Percentiles rank a stretch among this genome's conserved stretches.
phyloP scores from a whole-genome alignment of 306 rosid genomes.

The Oxytropis ochrocephala region DNA sequence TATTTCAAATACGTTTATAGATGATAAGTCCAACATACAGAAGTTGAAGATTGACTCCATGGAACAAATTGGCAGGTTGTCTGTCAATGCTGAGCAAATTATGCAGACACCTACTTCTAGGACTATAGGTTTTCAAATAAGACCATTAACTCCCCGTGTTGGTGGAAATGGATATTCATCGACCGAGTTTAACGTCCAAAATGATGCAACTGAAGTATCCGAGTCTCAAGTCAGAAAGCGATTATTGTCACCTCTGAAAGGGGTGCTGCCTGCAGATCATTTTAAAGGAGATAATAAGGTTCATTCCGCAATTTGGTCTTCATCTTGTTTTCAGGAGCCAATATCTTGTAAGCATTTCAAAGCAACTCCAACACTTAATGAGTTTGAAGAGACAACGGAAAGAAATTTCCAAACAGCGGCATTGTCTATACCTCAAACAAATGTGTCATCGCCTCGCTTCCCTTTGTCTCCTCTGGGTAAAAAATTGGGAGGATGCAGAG shows the following conservation, averaged over 20 bases:
- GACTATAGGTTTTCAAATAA: constrained; percentile 58
- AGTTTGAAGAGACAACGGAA: constrained; percentile 20
- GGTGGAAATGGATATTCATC: constrained; percentile 35
- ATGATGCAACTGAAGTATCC: constrained; percentile 28
- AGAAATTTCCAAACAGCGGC: constrained; percentile 23
- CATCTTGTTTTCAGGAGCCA: constrained; percentile 39
- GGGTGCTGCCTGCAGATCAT: constrained; percentile 39
- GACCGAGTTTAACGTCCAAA: constrained; percentile 14
- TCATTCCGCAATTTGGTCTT: constrained; percentile 41
- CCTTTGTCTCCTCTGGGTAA: constrained; percentile 76
- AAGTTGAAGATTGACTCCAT: constrained; percentile 34
- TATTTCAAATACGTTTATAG: constrained; percentile 21
- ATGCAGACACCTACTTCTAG: constrained; percentile 44
- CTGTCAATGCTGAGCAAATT: constrained; percentile 32
- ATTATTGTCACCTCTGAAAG: constrained; percentile 55
- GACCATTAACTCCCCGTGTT: constrained; percentile 24
- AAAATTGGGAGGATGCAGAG: constrained; percentile 22
- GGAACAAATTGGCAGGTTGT: constrained; percentile 33
- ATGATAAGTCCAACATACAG: constrained; percentile 31
- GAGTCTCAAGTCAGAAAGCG: constrained; percentile 36
- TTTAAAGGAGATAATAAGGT: constrained; percentile 47
- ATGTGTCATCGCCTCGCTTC: constrained; percentile 31
- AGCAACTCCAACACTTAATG: constrained; percentile 25
- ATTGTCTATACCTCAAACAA: constrained; percentile 32
- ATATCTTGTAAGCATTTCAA: constrained; percentile 18